Percentiles rank a stretch among this genome's conserved stretches.
phyloP scores from a whole-genome alignment of 805 yeast genomes.

The Wickerhamiella lipophila region DNA sequence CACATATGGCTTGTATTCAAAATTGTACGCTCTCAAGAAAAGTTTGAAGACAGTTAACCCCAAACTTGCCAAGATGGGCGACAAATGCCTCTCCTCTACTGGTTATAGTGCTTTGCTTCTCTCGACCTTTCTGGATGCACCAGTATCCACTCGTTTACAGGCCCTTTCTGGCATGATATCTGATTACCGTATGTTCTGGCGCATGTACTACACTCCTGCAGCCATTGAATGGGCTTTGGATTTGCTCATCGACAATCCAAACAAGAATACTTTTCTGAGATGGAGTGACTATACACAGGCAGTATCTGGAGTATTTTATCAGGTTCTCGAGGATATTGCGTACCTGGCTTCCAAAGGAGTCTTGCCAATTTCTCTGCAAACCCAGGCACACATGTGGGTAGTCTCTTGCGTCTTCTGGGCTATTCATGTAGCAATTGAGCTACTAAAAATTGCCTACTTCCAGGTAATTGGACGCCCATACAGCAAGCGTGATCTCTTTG shows the following conservation, averaged over 20 bases:
- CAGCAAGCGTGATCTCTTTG: conserved; percentile 21
- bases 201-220: conserved; percentile 30
- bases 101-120: conserved; percentile 24
- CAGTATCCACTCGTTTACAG: conserved; percentile 10
- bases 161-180: conserved; percentile 15
- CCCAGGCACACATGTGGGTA: conserved; percentile 28
- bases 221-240: conserved; percentile 30
- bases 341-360: conserved; percentile 30
- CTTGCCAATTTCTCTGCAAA: conserved; percentile 22
- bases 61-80: conserved; percentile 15
- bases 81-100: conserved; percentile 22
- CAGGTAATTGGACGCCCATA: conserved; percentile 15
- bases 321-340: conserved; percentile 32
- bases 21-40: conserved; percentile 13
- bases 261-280: conserved; percentile 25
- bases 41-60: conserved; percentile 13
- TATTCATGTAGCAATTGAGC: conserved; percentile 29
- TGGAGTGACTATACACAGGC: conserved; percentile 28
- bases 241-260: conserved; percentile 23
- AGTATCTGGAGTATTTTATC: conserved; percentile 28
- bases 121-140: conserved; percentile 15
- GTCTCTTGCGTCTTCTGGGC: conserved; percentile 31
- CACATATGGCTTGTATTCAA: conserved; percentile 13
- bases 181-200: conserved; percentile 28
- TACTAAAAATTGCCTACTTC: conserved; percentile 21